Percentiles rank a stretch among this genome's conserved stretches.
Evolutionary conservation across 495 filamentous ascomycete genomes (phyloP).

Genomic region (Neurospora hispaniola): DNA sequence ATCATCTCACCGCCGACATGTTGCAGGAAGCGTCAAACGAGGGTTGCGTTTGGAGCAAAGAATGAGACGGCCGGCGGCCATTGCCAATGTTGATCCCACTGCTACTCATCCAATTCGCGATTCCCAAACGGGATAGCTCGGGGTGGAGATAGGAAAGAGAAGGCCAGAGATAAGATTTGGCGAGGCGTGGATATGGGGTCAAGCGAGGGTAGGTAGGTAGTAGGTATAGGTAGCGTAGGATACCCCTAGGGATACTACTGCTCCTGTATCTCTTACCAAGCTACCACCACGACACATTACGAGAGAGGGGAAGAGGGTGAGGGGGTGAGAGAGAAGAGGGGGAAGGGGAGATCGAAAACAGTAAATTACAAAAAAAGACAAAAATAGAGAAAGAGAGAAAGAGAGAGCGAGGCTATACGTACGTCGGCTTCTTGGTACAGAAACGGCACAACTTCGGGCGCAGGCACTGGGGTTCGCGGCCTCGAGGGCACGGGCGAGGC

Average conservation of each 20-base stretch:
- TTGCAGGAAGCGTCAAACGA: not conserved
- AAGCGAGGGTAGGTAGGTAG: not conserved
- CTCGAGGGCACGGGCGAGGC: slow-evolving; percentile 59
- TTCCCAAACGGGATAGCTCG: not conserved
- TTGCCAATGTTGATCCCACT: not conserved
- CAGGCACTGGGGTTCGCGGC: slow-evolving; percentile 74
- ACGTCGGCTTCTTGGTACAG: slow-evolving; percentile 83
- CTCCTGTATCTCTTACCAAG: not conserved
- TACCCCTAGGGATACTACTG: not conserved
- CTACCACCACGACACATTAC: not conserved
- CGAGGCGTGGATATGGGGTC: not conserved
- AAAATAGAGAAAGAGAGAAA: not conserved
- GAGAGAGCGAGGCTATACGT: slow-evolving; percentile 22
- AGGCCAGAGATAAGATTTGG: not conserved
- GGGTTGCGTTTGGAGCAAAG: not conserved
- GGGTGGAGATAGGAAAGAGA: not conserved
- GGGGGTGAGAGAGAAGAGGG: not conserved
- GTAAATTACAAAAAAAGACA: not conserved
- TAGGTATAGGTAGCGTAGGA: not conserved
- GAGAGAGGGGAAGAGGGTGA: not conserved
- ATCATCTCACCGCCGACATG: not conserved
- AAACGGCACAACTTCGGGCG: slow-evolving; percentile 92
- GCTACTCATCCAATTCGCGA: not conserved
- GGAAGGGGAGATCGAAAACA: not conserved
- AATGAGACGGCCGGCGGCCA: not conserved